Evolutionary conservation across 169 alveolate genomes (phyloP).

Genomic region (Cyclospora cayetanensis): DNA sequence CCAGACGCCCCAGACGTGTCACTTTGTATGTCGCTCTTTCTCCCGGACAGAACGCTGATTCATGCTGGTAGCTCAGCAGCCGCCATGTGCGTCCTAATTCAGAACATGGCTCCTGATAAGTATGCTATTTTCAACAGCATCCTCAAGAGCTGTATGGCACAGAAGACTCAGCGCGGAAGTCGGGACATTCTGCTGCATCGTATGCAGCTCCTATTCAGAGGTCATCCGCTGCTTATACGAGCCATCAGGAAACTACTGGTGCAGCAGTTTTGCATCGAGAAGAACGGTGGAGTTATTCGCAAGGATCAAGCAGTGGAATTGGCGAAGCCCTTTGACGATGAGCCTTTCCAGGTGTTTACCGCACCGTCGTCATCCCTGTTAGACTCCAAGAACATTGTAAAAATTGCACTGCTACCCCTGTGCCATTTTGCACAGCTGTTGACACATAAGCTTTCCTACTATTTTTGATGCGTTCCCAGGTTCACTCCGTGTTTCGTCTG

Average conservation of each 20-base stretch:
- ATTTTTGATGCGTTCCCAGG: not conserved
- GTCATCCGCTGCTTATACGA: conserved; percentile 63
- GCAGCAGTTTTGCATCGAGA: conserved; percentile 68
- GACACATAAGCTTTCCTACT: too few species aligned
- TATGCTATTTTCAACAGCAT: conserved; percentile 59
- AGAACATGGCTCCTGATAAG: conserved; percentile 68
- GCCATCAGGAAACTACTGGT: conserved; percentile 62
- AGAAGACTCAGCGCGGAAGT: conserved; percentile 54
- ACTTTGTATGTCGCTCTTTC: conserved; percentile 59
- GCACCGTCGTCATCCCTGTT: too few species aligned
- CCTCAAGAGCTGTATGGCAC: conserved; percentile 38
- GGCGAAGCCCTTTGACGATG: conserved; percentile 48
- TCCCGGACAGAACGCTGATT: conserved; percentile 51
- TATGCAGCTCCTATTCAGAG: conserved; percentile 66
- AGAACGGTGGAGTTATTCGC: conserved; percentile 43
- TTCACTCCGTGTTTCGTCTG: conserved; percentile 45
- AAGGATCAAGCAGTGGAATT: conserved; percentile 44
- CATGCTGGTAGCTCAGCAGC: conserved; percentile 63
- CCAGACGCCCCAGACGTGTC: conserved; percentile 55
- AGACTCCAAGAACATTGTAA: too few species aligned
- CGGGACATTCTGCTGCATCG: conserved; percentile 67
- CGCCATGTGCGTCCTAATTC: conserved; percentile 61
- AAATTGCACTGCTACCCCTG: too few species aligned
- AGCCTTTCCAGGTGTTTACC: conserved; percentile 66
- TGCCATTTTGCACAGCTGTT: too few species aligned